These are phyloP conservation scores for Syzygium aqueum DNA, from an alignment of 345 rosid genomes.

Conservation along the genomic window DNA sequence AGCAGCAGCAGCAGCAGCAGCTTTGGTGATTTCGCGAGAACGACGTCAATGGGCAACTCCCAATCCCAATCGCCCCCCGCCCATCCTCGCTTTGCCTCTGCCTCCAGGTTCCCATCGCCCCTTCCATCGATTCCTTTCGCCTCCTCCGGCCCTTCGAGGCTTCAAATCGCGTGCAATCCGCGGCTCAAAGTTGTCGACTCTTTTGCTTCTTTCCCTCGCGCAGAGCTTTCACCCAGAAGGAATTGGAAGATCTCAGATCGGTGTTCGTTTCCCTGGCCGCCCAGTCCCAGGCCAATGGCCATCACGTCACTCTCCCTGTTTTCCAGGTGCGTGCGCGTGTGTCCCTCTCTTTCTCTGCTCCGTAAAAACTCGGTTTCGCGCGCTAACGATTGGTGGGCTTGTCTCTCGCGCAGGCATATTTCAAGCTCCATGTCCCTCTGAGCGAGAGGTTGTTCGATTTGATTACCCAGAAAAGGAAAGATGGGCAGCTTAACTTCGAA, in stretches of 20 bases:
- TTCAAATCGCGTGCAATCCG: background rate
- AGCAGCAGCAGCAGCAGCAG: too few species aligned
- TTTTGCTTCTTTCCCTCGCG: background rate
- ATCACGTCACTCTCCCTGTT: conserved; percentile 31
- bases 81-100: conserved; percentile 35
- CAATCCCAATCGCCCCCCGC: conserved; percentile 35
- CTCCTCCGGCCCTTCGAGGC: background rate
- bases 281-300: conserved; percentile 41
- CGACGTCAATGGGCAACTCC: conserved; percentile 39
- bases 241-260: conserved; percentile 57
- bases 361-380: background rate
- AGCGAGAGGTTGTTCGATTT: conserved; percentile 63
- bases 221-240: conserved; percentile 66
- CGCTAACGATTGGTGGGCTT: background rate
- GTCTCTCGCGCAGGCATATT: conserved; percentile 29
- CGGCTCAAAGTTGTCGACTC: background rate
- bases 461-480: conserved; percentile 53
- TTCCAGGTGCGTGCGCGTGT: conserved; percentile 39
- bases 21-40: background rate
- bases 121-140: background rate
- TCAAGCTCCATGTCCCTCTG: conserved; percentile 47
- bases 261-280: conserved; percentile 56
- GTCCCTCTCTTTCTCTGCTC: background rate
- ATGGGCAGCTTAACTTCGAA: conserved; percentile 44
- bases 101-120: conserved; percentile 25